Percentiles rank a stretch among this genome's conserved stretches.
These are phyloP conservation scores for Aspergillus cristatus DNA, from an alignment of 495 filamentous ascomycete genomes.

Conservation along the genomic window DNA sequence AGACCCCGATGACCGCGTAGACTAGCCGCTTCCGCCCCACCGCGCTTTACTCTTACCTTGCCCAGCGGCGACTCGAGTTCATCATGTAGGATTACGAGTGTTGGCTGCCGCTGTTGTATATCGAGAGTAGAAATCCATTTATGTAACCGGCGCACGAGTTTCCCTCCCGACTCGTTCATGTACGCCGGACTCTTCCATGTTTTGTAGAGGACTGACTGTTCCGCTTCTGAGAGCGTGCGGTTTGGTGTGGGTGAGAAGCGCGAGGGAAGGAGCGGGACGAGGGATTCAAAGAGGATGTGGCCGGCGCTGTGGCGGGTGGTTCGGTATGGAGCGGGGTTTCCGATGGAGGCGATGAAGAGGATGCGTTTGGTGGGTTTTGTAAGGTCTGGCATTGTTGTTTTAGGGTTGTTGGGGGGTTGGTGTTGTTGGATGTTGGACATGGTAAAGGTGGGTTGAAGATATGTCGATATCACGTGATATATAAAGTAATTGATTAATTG, in stretches of 20 bases:
- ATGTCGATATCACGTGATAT: too few species aligned
- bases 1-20: conserved; percentile 71
- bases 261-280: conserved; percentile 36
- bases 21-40: conserved; percentile 42
- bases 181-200: conserved; percentile 58
- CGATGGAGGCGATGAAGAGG: conserved; percentile 63
- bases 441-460: too few species aligned
- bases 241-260: conserved; percentile 26
- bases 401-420: conserved; percentile 3
- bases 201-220: conserved; percentile 37
- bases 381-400: conserved; percentile 1
- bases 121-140: too few species aligned
- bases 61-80: conserved; percentile 67
- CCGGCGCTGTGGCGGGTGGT: conserved; percentile 76
- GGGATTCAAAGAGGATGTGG: conserved; percentile 54
- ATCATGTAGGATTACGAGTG: conserved; percentile 71
- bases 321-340: conserved; percentile 55
- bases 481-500: background rate
- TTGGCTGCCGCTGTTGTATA: too few species aligned
- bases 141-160: conserved; percentile 26
- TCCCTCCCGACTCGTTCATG: conserved; percentile 66
- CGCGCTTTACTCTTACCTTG: conserved; percentile 49
- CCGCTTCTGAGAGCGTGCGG: too few species aligned
- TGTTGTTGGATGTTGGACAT: background rate
- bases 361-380: conserved; percentile 24